phyloP scores from a whole-genome alignment of 306 rosid genomes.

The Quercus suber region DNA sequence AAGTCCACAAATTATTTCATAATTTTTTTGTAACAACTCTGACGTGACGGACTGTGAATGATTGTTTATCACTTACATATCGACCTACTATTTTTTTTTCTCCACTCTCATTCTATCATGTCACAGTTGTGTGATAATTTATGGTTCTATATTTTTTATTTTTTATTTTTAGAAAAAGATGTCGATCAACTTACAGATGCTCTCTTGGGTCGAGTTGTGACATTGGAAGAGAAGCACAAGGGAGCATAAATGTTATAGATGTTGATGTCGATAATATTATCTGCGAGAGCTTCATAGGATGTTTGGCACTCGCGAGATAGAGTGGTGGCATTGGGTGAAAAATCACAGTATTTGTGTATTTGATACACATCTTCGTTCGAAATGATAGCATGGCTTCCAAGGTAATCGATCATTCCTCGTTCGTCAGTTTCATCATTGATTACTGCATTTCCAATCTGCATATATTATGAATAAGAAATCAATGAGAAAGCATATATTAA shows the following conservation, averaged over 20 bases:
- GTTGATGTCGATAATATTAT: slow-evolving; percentile 23
- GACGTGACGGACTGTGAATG: too few relatives aligned
- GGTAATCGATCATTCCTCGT: slow-evolving; percentile 53
- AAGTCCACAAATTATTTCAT: too few relatives aligned
- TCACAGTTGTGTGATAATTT: too few relatives aligned
- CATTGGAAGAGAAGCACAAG: slow-evolving; percentile 27
- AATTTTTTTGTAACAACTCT: too few relatives aligned
- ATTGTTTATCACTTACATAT: too few relatives aligned
- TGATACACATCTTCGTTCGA: slow-evolving; percentile 23
- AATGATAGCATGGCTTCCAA: slow-evolving; percentile 54
- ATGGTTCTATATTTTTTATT: too few relatives aligned
- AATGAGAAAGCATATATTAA: not conserved
- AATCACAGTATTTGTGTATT: slow-evolving; percentile 40
- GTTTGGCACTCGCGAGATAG: slow-evolving; percentile 20
- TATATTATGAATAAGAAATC: not conserved
- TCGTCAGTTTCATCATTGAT: slow-evolving; percentile 61
- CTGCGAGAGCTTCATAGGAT: not conserved
- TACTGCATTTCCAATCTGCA: slow-evolving; percentile 76
- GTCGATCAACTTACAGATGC: slow-evolving; percentile 39
- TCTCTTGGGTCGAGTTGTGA: slow-evolving; percentile 52
- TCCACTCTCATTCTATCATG: too few relatives aligned
- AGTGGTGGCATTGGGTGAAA: slow-evolving; percentile 22
- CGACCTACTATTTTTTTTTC: too few relatives aligned
- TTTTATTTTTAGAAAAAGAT: not conserved
- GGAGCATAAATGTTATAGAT: slow-evolving; percentile 73